phyloP scores from a whole-genome alignment of 306 rosid species.

The Rosa persica region DNA sequence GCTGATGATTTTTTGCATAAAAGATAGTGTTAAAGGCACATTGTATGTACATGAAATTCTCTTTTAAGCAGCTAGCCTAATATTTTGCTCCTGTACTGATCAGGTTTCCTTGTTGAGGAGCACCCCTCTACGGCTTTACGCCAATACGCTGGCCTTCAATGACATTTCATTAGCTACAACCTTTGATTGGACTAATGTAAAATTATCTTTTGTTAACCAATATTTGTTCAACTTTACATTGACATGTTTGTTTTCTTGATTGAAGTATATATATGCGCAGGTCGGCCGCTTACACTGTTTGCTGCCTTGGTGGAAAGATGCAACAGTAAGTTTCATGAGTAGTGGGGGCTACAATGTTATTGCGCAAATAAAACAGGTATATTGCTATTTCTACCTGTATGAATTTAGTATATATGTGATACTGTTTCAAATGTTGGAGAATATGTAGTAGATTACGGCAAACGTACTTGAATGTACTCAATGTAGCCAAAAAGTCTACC shows the following conservation, averaged over 20 bases:
- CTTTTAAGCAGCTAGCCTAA: not conserved
- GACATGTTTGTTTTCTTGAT: not conserved
- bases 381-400: not conserved
- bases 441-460: not conserved
- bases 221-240: not conserved
- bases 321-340: slow-evolving; percentile 44
- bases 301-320: slow-evolving; percentile 60
- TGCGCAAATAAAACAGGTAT: slow-evolving; percentile 47
- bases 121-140: slow-evolving; percentile 48
- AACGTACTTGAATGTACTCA: not conserved
- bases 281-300: slow-evolving; percentile 59
- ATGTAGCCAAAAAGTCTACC: not conserved
- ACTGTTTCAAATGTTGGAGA: not conserved
- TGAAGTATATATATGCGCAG: slow-evolving; percentile 14
- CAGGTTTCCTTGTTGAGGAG: slow-evolving; percentile 53
- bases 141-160: slow-evolving; percentile 44
- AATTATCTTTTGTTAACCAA: slow-evolving; percentile 4
- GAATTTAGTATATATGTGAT: not conserved
- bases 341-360: slow-evolving; percentile 55
- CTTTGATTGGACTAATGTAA: slow-evolving; percentile 61
- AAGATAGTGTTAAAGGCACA: not conserved
- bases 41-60: not conserved
- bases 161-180: slow-evolving; percentile 38
- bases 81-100: not conserved
- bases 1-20: not conserved